phyloP scores from a whole-genome alignment of 176 grass and related monocot species.

The Olyra latifolia region DNA sequence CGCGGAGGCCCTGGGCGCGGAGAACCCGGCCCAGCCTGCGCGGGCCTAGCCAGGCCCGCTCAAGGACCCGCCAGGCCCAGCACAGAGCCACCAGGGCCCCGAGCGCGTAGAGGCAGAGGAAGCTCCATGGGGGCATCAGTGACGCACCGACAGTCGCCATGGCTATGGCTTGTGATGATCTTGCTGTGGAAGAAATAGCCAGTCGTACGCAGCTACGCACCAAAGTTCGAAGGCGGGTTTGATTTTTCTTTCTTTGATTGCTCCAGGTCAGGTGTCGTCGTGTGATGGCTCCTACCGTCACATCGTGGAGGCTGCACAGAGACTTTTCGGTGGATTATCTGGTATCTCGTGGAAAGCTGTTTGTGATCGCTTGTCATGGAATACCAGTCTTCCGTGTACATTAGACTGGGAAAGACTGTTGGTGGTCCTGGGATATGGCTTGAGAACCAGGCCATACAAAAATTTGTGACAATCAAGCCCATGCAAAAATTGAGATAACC shows the following conservation, averaged over 20 bases:
- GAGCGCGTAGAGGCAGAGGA: conserved; percentile 6
- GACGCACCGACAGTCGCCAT: conserved; percentile 6
- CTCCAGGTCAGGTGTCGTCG: not conserved
- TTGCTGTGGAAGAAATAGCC: not conserved
- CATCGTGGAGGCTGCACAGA: not conserved
- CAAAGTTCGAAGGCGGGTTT: not conserved
- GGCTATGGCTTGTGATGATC: not conserved
- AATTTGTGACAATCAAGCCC: too few species aligned
- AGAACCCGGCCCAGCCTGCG: conserved; percentile 37
- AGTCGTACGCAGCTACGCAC: not conserved
- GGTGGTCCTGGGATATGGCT: too few species aligned
- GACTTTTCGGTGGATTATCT: not conserved
- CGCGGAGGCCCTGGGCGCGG: conserved; percentile 48
- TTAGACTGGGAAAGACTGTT: too few species aligned
- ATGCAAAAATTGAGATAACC: too few species aligned
- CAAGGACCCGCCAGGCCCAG: conserved; percentile 14
- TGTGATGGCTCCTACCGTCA: not conserved
- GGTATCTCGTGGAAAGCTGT: too few species aligned
- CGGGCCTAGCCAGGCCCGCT: conserved; percentile 30
- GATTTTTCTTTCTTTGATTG: not conserved
- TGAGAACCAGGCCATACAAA: too few species aligned
- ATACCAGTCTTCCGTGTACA: not conserved
- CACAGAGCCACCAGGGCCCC: conserved; percentile 14
- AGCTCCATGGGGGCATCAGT: conserved; percentile 13
- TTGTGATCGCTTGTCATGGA: too few species aligned